phyloP scores from a whole-genome alignment of 2,329 filamentous ascomycete species.

The Fusarium mexicanum region DNA sequence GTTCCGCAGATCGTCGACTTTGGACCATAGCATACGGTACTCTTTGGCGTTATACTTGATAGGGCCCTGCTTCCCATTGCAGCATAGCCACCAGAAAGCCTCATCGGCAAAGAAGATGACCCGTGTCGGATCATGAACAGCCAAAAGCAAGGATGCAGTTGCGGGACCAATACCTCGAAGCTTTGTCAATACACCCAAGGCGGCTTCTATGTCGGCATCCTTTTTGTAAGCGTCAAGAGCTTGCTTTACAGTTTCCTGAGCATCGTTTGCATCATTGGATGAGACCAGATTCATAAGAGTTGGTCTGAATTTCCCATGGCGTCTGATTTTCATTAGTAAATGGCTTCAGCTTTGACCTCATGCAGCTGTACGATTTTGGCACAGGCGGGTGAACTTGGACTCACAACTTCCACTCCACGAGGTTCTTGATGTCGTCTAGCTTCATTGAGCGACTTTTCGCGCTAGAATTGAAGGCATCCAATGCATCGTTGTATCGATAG shows the following conservation, averaged over 20 bases:
- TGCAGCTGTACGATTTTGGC: background rate
- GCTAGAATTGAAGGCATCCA: constrained; percentile 54
- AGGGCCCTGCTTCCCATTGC: constrained; percentile 56
- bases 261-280: constrained; percentile 64
- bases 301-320: constrained; percentile 71
- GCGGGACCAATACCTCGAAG: constrained; percentile 83
- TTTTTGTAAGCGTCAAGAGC: constrained; percentile 61
- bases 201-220: constrained; percentile 52
- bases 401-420: constrained; percentile 79
- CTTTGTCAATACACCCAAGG: constrained; percentile 64
- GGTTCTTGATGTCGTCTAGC: constrained; percentile 65
- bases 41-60: constrained; percentile 78
- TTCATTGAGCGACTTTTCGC: constrained; percentile 54
- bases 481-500: constrained; percentile 67
- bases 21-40: constrained; percentile 65
- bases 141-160: constrained; percentile 78
- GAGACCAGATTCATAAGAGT: constrained; percentile 68
- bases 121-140: constrained; percentile 66
- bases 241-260: constrained; percentile 60
- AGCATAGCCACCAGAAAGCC: constrained; percentile 76
- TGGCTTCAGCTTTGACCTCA: background rate
- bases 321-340: constrained; percentile 49
- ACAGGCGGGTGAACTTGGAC: constrained; percentile 40
- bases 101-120: constrained; percentile 85
- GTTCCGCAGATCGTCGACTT: constrained; percentile 54